Conservation (phyloP, 2,329 filamentous ascomycete species). For the Colletotrichum sp. region DNA sequence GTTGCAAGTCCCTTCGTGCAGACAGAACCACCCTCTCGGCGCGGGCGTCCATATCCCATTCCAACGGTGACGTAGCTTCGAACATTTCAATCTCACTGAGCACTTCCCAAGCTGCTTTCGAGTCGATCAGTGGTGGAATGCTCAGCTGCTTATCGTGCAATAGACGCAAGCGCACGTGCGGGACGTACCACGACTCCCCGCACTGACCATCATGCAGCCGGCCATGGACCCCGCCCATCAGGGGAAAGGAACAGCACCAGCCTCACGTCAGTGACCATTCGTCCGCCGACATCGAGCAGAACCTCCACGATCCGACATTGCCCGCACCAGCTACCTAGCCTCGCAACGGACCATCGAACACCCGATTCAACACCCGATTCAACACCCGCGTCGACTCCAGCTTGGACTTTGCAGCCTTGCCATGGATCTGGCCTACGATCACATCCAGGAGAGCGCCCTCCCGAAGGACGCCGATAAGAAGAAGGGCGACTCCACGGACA, state of each 20-base stretch:
- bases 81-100: background rate
- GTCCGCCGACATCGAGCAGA: conserved; percentile 1
- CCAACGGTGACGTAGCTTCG: background rate
- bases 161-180: background rate
- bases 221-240: conserved; percentile 4
- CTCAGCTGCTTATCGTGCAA: background rate
- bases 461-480: conserved; percentile 61
- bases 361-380: background rate
- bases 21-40: background rate
- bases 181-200: background rate
- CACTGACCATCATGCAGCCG: conserved; percentile 19
- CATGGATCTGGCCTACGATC: conserved; percentile 98
- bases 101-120: background rate
- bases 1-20: conserved; percentile 5
- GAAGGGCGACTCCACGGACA: conserved; percentile 35
- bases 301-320: background rate
- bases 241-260: conserved; percentile 7
- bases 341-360: conserved; percentile 5
- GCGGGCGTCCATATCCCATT: background rate
- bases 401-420: background rate
- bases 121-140: background rate
- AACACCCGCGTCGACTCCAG: background rate
- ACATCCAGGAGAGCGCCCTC: conserved; percentile 85
- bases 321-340: conserved; percentile 16
- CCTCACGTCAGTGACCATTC: conserved; percentile 19